These are phyloP conservation scores for Mortierella sp. DNA, from an alignment of 371 early-diverging fungal species.

Conservation along the genomic window DNA sequence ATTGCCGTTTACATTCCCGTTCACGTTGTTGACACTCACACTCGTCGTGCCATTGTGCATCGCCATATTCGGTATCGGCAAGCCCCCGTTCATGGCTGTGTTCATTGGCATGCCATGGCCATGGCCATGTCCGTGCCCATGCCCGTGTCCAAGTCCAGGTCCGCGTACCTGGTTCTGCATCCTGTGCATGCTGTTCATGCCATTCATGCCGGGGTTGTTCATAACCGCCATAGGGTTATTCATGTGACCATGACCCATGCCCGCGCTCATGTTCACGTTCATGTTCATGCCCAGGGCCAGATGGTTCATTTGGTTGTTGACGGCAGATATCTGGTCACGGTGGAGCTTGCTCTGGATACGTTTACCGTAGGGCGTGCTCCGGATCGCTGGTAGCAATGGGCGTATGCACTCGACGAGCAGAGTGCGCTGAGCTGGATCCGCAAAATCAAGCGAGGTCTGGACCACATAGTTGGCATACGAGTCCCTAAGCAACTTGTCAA, in stretches of 20 bases:
- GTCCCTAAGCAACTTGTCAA: slow-evolving; percentile 85
- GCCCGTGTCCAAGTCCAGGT: neutral
- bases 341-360: slow-evolving; percentile 86
- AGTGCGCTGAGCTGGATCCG: slow-evolving; percentile 78
- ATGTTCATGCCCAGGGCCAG: slow-evolving; percentile 15
- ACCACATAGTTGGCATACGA: slow-evolving; percentile 94
- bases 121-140: too few relatives aligned
- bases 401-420: slow-evolving; percentile 82
- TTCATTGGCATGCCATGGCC: too few relatives aligned
- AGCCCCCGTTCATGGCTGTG: too few relatives aligned
- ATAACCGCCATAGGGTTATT: slow-evolving; percentile 20
- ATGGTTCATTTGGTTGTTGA: slow-evolving; percentile 18
- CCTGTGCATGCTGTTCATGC: slow-evolving; percentile 4
- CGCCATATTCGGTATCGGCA: too few relatives aligned
- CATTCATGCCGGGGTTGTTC: slow-evolving; percentile 12
- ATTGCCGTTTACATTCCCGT: slow-evolving; percentile 37
- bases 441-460: slow-evolving; percentile 90
- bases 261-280: slow-evolving; percentile 9
- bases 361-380: slow-evolving; percentile 89
- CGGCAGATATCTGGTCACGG: slow-evolving; percentile 58
- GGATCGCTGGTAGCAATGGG: slow-evolving; percentile 79
- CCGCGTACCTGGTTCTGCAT: neutral
- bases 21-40: slow-evolving; percentile 19
- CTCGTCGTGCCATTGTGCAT: slow-evolving; percentile 24
- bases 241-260: slow-evolving; percentile 31